Percentiles rank a stretch among this genome's conserved stretches.
Evolutionary conservation across 257 asterid species (phyloP).

Genomic region (Ehretia macrophylla): DNA sequence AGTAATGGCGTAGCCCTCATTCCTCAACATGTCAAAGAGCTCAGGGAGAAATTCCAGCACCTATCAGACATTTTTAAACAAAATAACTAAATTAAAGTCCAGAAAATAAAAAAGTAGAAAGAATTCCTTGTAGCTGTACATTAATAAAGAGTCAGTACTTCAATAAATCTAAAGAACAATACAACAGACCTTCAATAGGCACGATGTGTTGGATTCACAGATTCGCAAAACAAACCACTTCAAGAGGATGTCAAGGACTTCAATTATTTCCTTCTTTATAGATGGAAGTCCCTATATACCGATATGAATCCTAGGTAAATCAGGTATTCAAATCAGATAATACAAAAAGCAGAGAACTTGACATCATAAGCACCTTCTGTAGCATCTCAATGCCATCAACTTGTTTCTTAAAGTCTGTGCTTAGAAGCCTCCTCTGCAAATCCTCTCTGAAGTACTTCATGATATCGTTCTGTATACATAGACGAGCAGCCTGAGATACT

Average conservation of each 20-base stretch:
- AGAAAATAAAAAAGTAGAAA: neutral
- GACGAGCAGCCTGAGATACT: constrained; percentile 4
- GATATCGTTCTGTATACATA: constrained; percentile 65
- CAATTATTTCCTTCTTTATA: constrained; percentile 63
- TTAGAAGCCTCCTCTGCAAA: constrained; percentile 78
- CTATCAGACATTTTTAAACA: constrained; percentile 32
- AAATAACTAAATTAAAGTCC: constrained; percentile 7
- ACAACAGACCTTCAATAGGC: constrained; percentile 70
- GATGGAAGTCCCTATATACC: constrained; percentile 78
- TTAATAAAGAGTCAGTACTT: neutral
- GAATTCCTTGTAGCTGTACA: neutral
- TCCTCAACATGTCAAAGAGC: constrained; percentile 76
- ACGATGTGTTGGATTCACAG: constrained; percentile 91
- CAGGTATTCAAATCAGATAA: constrained; percentile 15
- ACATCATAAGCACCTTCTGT: constrained; percentile 63
- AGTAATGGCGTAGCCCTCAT: constrained; percentile 78
- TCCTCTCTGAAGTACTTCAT: constrained; percentile 93
- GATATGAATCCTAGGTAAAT: constrained; percentile 19
- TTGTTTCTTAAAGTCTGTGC: constrained; percentile 93
- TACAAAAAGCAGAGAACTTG: constrained; percentile 5
- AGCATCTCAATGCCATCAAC: constrained; percentile 99
- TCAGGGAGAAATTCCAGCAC: constrained; percentile 99
- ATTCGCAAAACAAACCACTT: constrained; percentile 92
- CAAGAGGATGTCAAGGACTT: constrained; percentile 84
- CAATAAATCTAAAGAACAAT: neutral